These are phyloP conservation scores for Fagus crenata DNA, from an alignment of 306 rosid species.

Conservation along the genomic window DNA sequence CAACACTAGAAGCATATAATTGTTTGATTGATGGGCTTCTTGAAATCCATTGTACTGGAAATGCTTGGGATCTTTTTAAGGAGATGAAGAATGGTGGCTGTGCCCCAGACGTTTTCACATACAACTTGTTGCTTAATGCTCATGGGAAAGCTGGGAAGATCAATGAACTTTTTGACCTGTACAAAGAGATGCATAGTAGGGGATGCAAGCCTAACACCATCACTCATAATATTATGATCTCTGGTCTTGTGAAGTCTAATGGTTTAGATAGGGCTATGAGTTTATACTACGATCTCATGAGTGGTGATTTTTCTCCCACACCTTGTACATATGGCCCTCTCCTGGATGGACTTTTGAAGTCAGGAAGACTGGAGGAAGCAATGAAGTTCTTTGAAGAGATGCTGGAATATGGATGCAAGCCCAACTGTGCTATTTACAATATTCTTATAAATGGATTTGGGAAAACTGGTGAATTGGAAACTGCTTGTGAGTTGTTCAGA, in stretches of 20 bases:
- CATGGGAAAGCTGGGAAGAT: conserved; percentile 76
- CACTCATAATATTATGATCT: conserved; percentile 79
- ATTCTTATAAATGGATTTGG: conserved; percentile 89
- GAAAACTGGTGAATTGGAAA: conserved; percentile 66
- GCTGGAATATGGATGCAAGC: conserved; percentile 70
- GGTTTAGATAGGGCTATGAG: conserved; percentile 60
- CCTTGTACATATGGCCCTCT: conserved; percentile 93
- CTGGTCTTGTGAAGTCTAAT: conserved; percentile 66
- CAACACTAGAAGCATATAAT: conserved; percentile 69
- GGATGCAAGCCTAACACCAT: conserved; percentile 76
- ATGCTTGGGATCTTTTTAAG: conserved; percentile 62
- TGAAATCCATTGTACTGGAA: conserved; percentile 39
- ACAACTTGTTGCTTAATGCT: conserved; percentile 78
- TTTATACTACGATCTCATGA: conserved; percentile 71
- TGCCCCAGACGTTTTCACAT: conserved; percentile 76
- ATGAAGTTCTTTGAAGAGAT: conserved; percentile 77
- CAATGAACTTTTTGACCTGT: conserved; percentile 58
- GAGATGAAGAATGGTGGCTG: conserved; percentile 81
- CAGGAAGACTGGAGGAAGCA: conserved; percentile 74
- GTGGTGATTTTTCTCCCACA: conserved; percentile 84
- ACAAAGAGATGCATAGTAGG: conserved; percentile 66
- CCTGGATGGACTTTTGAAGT: conserved; percentile 78
- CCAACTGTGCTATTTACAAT: conserved; percentile 79
- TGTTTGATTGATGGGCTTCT: conserved; percentile 83
- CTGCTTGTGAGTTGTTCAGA: conserved; percentile 60